Percentiles rank a stretch among this genome's conserved stretches.
These are phyloP conservation scores for Acer yangbiense DNA, from an alignment of 345 rosid genomes.

Conservation along the genomic window DNA sequence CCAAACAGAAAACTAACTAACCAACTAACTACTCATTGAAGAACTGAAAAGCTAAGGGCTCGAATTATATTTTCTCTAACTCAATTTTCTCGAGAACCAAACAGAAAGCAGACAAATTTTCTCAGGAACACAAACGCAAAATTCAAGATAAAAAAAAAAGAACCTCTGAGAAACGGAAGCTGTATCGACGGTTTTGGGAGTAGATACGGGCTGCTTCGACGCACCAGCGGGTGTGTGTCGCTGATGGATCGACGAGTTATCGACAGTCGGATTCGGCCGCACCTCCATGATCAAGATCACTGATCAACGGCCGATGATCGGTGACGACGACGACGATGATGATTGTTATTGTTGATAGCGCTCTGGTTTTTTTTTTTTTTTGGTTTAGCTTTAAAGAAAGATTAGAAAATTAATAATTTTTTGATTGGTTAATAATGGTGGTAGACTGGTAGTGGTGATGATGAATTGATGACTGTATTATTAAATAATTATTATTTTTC, in stretches of 20 bases:
- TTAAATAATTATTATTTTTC: too few relatives aligned
- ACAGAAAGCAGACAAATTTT: not conserved
- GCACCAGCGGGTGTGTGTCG: constrained; percentile 33
- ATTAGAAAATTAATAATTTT: not conserved
- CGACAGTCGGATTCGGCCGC: constrained; percentile 47
- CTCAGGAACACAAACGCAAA: not conserved
- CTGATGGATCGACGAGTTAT: constrained; percentile 39
- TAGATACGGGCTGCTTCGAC: constrained; percentile 45
- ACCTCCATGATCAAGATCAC: constrained; percentile 44
- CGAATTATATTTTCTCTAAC: too few relatives aligned
- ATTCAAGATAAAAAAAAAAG: not conserved
- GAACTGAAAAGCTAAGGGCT: too few relatives aligned
- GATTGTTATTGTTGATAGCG: not conserved
- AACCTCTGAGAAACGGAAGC: constrained; percentile 60
- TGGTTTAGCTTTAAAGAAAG: constrained; percentile 5
- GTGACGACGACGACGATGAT: not conserved
- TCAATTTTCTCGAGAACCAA: too few relatives aligned
- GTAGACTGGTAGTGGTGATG: not conserved
- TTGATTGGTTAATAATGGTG: not conserved
- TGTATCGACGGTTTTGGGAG: constrained; percentile 42
- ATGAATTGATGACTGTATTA: too few relatives aligned
- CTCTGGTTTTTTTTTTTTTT: not conserved
- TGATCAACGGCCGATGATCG: not conserved
- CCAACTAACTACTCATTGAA: too few relatives aligned
- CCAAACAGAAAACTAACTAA: too few relatives aligned